phyloP scores from a whole-genome alignment of 2,329 filamentous ascomycete genomes.

The Paraphoma sp. region DNA sequence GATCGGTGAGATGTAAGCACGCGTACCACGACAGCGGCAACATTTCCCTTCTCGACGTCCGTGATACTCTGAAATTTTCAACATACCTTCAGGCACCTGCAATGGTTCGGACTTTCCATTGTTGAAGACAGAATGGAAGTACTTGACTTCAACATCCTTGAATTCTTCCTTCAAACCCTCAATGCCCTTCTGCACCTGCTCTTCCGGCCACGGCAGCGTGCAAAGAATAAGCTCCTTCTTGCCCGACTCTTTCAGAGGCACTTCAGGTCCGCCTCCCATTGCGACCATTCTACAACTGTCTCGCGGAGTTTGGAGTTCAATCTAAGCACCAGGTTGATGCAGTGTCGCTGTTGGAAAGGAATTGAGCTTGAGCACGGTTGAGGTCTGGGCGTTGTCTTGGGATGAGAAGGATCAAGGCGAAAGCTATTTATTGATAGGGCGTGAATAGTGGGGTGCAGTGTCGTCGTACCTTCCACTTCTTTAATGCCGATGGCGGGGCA shows the following conservation, averaged over 20 bases:
- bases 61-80: background rate
- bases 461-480: background rate
- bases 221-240: conserved; percentile 48
- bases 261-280: conserved; percentile 55
- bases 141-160: conserved; percentile 39
- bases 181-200: conserved; percentile 24
- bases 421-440: too few species aligned
- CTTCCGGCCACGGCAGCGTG: conserved; percentile 50
- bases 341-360: background rate
- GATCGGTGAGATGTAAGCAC: background rate
- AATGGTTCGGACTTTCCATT: conserved; percentile 44
- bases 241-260: conserved; percentile 29
- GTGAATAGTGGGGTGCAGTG: background rate
- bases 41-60: too few species aligned
- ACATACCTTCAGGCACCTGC: conserved; percentile 50
- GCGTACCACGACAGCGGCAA: background rate
- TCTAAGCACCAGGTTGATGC: background rate
- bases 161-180: conserved; percentile 37
- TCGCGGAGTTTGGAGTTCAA: background rate
- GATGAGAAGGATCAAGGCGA: too few species aligned
- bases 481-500: conserved; percentile 1
- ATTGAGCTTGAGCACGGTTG: too few species aligned
- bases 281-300: conserved; percentile 25
- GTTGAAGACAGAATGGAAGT: conserved; percentile 34
- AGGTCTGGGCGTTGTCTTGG: too few species aligned